Conservation (phyloP, 2,329 filamentous ascomycete genomes). For the Monilinia fructicola region DNA sequence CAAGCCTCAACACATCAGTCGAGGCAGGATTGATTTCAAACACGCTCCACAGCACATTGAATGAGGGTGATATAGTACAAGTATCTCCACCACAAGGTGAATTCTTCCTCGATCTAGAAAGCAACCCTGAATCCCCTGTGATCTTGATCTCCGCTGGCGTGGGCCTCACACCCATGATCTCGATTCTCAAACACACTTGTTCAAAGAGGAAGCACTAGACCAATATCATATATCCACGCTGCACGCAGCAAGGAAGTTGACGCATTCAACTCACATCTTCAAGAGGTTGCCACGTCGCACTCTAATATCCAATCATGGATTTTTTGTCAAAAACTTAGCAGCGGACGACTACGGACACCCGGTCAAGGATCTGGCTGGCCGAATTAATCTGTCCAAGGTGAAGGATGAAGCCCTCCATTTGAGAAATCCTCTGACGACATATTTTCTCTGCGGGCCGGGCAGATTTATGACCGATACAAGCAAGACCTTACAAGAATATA, state of each 20-base stretch:
- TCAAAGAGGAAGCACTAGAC: constrained; percentile 43
- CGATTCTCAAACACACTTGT: constrained; percentile 61
- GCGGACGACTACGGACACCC: not conserved
- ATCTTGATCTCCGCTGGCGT: constrained; percentile 69
- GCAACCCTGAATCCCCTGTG: constrained; percentile 50
- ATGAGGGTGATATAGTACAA: constrained; percentile 52
- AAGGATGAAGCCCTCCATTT: constrained; percentile 8
- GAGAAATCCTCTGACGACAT: not conserved
- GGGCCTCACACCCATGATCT: constrained; percentile 64
- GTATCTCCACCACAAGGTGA: constrained; percentile 57
- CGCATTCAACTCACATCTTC: constrained; percentile 56
- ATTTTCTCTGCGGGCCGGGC: constrained; percentile 21
- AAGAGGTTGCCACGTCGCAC: constrained; percentile 23
- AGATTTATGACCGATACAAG: constrained; percentile 18
- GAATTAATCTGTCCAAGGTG: constrained; percentile 13
- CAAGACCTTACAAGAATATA: not conserved
- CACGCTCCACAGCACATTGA: constrained; percentile 50
- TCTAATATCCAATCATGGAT: constrained; percentile 1
- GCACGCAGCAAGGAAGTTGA: constrained; percentile 51
- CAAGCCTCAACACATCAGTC: not conserved
- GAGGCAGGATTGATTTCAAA: constrained; percentile 39
- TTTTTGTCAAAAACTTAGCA: constrained; percentile 8
- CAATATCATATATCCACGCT: constrained; percentile 63
- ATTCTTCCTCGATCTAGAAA: constrained; percentile 58
- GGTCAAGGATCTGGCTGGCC: not conserved